Evolutionary conservation across 345 rosid genomes (phyloP), one percentile per base, ranked within the genome.

Genomic region (Lumnitzera racemosa): DNA sequence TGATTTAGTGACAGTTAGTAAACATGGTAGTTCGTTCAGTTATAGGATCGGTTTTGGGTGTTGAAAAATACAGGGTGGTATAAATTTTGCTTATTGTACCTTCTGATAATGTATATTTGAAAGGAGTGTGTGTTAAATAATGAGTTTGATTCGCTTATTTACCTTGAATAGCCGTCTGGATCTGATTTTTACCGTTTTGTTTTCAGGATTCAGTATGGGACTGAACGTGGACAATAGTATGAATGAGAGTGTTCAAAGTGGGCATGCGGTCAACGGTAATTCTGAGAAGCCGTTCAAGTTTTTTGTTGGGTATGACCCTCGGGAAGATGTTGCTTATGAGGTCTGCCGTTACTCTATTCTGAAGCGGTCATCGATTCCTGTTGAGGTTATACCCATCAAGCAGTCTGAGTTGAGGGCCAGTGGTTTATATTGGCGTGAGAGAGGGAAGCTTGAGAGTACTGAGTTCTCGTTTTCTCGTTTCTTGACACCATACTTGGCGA

Each of bases 381-480:
- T 88, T 4, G 96, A 86, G 74, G 81, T 94, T 72, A 70, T 51
- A 20, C 96, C 99, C 1, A 86, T 90, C 53, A 56, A 86, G 48
- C 99, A 94, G 49, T 86, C 97, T 24, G 95, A 94, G 66, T 84
- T 94, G 47, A 68, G 97, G 51, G 66, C 76, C 66, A 72, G 69
- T 12, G 87, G 91, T 48, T 68, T 94, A 36, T 94, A 90, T 55
- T 84, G 92, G 96, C 86, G 99, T 1, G 86, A 88, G 60, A 73
- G 92, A 58, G 84, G 84, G 61, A 64, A 76, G 58, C 71, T 91
- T 4, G 99, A 94, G 90, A 90, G 99, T 84, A 94, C 99, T 0
- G 96, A 94, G 85, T 94, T 94, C 85, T 94, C 97, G 0, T 94
- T 94, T 46, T 49, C 81, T 47, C 86, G 99, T 58, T 94, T 94